Conservation (phyloP, 345 rosid genomes). For the Eucalyptus lansdowneana region DNA sequence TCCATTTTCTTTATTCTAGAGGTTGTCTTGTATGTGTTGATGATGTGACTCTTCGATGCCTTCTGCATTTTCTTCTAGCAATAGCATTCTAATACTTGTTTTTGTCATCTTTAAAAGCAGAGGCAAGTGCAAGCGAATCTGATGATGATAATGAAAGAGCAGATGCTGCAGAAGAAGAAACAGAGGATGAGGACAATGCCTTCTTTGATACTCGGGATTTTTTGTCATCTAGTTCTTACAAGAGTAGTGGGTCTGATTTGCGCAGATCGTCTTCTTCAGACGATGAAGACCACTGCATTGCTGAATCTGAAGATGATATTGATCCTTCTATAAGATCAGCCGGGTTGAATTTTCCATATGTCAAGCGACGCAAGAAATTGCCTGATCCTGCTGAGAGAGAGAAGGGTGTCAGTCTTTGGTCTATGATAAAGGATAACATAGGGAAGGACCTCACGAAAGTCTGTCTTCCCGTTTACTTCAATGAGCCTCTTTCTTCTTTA, state of each 20-base stretch:
- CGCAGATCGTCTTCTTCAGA: conserved; percentile 55
- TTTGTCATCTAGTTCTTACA: conserved; percentile 82
- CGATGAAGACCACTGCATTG: conserved; percentile 30
- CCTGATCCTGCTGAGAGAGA: conserved; percentile 95
- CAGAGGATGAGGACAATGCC: conserved; percentile 74
- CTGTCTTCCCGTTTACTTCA: conserved; percentile 98
- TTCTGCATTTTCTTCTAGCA: neutral
- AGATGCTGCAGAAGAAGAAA: conserved; percentile 88
- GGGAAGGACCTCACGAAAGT: conserved; percentile 99
- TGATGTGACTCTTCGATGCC: neutral
- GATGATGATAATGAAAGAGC: conserved; percentile 84
- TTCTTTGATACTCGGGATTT: conserved; percentile 97
- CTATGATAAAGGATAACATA: conserved; percentile 98
- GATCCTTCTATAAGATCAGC: conserved; percentile 53
- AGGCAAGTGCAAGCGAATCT: conserved; percentile 65
- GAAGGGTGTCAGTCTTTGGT: conserved; percentile 95
- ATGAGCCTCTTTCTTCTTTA: conserved; percentile 94
- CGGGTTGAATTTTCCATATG: conserved; percentile 42
- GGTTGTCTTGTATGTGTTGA: neutral
- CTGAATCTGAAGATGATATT: conserved; percentile 54
- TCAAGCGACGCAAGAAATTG: conserved; percentile 82
- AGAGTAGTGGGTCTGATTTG: conserved; percentile 72
- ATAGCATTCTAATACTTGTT: neutral
- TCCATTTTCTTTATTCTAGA: neutral
- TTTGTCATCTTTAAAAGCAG: conserved; percentile 13